A percentile compares a stretch with the other conserved stretches of the same genome.
Conservation (phyloP, 2,329 filamentous ascomycete species). For the Epichloe bromicola region DNA sequence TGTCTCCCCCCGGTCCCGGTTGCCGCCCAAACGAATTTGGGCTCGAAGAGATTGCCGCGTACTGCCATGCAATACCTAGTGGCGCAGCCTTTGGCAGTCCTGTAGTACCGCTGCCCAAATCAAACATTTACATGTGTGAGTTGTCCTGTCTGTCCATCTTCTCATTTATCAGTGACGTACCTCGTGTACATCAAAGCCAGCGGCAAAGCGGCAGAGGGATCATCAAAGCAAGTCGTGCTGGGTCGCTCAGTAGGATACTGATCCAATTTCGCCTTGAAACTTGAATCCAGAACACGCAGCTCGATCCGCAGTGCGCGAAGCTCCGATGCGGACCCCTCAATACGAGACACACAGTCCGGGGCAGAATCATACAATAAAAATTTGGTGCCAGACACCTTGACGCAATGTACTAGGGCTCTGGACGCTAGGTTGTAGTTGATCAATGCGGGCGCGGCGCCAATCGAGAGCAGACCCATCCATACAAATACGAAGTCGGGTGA, state of each 20-base stretch:
- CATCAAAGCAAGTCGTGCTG: constrained; percentile 3
- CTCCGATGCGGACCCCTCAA: background rate
- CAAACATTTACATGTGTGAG: background rate
- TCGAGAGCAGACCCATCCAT: constrained; percentile 7
- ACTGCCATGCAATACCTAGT: background rate
- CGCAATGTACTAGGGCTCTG: constrained; percentile 2
- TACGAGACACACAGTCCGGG: constrained; percentile 1
- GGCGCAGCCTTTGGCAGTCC: constrained; percentile 4
- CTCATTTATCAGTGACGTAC: background rate
- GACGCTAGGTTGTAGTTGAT: constrained; percentile 6
- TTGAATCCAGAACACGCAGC: background rate
- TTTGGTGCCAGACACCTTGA: constrained; percentile 1
- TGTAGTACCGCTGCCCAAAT: constrained; percentile 3
- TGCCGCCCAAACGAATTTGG: constrained; percentile 1
- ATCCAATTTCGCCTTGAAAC: background rate
- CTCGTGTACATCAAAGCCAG: constrained; percentile 4
- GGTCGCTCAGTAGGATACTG: constrained; percentile 1
- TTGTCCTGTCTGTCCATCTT: background rate
- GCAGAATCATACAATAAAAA: constrained; percentile 3
- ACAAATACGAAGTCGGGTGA: constrained; percentile 4
- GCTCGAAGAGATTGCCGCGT: background rate
- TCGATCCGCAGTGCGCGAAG: background rate
- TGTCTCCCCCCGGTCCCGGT: constrained; percentile 4
- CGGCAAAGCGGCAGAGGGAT: background rate
- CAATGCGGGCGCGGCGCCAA: constrained; percentile 5